Evolutionary conservation across 345 rosid species (phyloP).

Genomic region (Acer yangbiense): DNA sequence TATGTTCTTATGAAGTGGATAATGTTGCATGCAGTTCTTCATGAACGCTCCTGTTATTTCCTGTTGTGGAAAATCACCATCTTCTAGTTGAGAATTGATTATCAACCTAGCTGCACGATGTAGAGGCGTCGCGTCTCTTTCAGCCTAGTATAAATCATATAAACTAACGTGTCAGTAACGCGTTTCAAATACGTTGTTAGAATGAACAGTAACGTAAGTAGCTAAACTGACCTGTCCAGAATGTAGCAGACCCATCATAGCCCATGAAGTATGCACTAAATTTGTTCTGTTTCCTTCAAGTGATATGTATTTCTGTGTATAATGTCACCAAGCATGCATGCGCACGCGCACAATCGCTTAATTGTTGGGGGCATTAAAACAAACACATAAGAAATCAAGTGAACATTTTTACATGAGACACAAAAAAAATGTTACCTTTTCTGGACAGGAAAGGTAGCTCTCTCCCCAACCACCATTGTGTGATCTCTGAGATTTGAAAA

Average conservation of each 20-base stretch:
- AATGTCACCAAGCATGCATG: no score
- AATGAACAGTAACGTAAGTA: no score
- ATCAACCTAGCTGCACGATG: constrained; percentile 62
- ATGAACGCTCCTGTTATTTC: constrained; percentile 41
- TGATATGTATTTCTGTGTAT: constrained; percentile 36
- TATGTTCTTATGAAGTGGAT: constrained; percentile 34
- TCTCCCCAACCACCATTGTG: constrained; percentile 65
- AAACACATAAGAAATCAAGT: no score
- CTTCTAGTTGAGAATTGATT: constrained; percentile 64
- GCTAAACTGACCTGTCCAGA: constrained; percentile 40
- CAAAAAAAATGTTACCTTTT: constrained; percentile 31
- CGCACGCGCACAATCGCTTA: no score
- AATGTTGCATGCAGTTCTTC: constrained; percentile 46
- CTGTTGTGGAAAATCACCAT: constrained; percentile 71
- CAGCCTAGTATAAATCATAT: constrained; percentile 34
- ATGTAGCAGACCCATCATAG: constrained; percentile 25
- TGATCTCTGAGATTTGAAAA: constrained; percentile 35
- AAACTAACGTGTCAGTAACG: no score
- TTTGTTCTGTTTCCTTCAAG: constrained; percentile 44
- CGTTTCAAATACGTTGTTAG: no score
- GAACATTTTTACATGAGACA: no score
- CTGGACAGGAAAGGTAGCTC: constrained; percentile 52
- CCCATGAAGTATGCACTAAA: constrained; percentile 36
- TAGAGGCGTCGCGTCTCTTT: constrained; percentile 59
- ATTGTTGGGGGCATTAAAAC: no score